Evolutionary conservation across 768 basidiomycete genomes (phyloP), one percentile per base, ranked within the genome.

Genomic region (Favolaschia claudopus): DNA sequence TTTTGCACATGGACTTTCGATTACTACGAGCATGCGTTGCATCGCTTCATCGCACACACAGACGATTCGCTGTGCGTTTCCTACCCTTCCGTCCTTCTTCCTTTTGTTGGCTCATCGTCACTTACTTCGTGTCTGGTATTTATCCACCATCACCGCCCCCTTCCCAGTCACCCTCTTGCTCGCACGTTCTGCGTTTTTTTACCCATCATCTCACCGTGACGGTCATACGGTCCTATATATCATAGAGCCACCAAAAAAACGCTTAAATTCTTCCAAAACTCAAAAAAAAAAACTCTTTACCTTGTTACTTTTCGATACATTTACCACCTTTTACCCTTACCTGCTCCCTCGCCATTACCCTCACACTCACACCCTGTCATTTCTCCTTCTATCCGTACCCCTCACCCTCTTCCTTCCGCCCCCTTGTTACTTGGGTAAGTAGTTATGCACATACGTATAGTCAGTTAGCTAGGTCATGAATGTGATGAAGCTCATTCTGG

Each of bases 271-370:
- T 38, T 44, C 49, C 57, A 51, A 73, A 76, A 72, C 76, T 69
- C 64, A 66, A 77, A 76, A 85, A 85, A 85, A 85, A 86, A 74
- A 83, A 73, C 70, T 69, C 63, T 68, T 62, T 52, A 45, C 53
- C 55, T 56, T 45, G 65, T 55, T 42, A 40, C 53, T 46, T 67
- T 56, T 49, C 46, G 52, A 58, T 64, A 62, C 49, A 63, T 55
- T 66, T 60, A 53, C 62, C 55, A 38, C 71, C 45, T 63, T 66
- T 68, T 68, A 66, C 72, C 62, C 53, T 57, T 47, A 45, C 53
- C 60, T 51, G 68, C 63, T 65, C 66, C 65, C 66, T 65, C 28
- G 62, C 64, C 56, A 59, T 64, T 44, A 62, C 58, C 67, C 55
- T 57, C 47, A 55, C 53, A 63, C 61, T 60, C 57, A 58, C 56